These are phyloP conservation scores for Parafenestella ontariensis DNA, from an alignment of 2,329 filamentous ascomycete species.

Conservation along the genomic window DNA sequence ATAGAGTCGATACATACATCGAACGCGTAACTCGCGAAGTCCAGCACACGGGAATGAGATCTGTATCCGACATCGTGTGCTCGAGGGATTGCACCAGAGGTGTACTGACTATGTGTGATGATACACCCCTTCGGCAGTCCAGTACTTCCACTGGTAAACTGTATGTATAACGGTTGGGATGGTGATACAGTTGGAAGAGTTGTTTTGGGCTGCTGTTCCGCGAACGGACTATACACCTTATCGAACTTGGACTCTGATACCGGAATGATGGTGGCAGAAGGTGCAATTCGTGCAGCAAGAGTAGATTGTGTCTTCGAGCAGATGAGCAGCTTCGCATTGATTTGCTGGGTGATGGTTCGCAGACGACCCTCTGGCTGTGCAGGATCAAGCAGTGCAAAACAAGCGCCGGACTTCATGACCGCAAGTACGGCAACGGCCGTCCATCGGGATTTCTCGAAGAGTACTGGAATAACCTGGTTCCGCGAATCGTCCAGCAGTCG, in stretches of 20 bases:
- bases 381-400: conserved; percentile 46
- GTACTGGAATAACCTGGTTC: conserved; percentile 45
- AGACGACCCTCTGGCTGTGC: conserved; percentile 46
- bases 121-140: conserved; percentile 46
- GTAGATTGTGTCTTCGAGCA: conserved; percentile 39
- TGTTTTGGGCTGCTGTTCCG: conserved; percentile 35
- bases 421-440: conserved; percentile 49
- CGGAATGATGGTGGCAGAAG: conserved; percentile 41
- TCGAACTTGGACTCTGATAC: conserved; percentile 42
- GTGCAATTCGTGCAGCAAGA: conserved; percentile 37
- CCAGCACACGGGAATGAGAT: conserved; percentile 42
- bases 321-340: conserved; percentile 35
- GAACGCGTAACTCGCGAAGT: conserved; percentile 50
- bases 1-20: conserved; percentile 48
- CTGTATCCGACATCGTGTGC: conserved; percentile 43
- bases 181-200: conserved; percentile 36
- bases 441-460: conserved; percentile 52
- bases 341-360: conserved; percentile 40
- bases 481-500: conserved; percentile 30
- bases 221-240: conserved; percentile 35
- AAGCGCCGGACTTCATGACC: conserved; percentile 50
- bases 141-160: conserved; percentile 48
- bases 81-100: conserved; percentile 45
- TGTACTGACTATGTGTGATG: conserved; percentile 45
- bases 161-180: conserved; percentile 40